Conservation (phyloP, 2,329 filamentous ascomycete species). For the Lasiodiplodia theobromae region DNA sequence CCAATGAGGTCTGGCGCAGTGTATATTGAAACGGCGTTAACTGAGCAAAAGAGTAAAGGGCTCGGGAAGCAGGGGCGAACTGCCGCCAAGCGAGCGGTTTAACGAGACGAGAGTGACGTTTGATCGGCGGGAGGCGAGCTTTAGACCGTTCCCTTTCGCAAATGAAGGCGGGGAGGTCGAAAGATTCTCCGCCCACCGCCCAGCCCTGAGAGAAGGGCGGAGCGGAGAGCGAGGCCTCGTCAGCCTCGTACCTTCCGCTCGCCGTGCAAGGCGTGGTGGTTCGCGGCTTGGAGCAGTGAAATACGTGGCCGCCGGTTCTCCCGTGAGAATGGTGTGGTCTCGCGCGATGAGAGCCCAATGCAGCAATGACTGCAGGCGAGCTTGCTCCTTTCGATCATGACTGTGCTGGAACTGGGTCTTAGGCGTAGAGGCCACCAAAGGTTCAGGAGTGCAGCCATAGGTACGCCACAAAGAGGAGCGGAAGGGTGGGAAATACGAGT, state of each 20-base stretch:
- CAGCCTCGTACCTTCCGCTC: constrained; percentile 6
- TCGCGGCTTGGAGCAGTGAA: neutral
- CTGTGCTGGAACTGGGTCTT: neutral
- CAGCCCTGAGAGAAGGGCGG: constrained; percentile 10
- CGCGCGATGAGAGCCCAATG: neutral
- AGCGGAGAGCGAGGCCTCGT: constrained; percentile 8
- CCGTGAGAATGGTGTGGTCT: neutral
- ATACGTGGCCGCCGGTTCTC: neutral
- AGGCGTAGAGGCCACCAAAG: neutral
- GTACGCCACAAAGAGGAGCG: neutral
- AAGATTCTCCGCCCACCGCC: constrained; percentile 16
- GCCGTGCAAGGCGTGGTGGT: neutral
- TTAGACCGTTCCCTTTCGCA: constrained; percentile 13
- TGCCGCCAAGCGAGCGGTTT: constrained; percentile 15
- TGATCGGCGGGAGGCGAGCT: constrained; percentile 20
- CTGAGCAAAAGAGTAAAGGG: constrained; percentile 12
- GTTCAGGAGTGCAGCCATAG: too few relatives aligned
- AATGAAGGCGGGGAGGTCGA: constrained; percentile 21
- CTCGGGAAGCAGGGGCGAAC: constrained; percentile 22
- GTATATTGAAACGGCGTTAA: constrained; percentile 25
- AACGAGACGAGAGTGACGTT: constrained; percentile 14
- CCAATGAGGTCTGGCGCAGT: constrained; percentile 9
- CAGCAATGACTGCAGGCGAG: too few relatives aligned
- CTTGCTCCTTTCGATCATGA: neutral
- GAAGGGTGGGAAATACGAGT: neutral